These are phyloP conservation scores for Lachnellula subtilissima DNA, from an alignment of 2,329 filamentous ascomycete genomes.

Conservation along the genomic window DNA sequence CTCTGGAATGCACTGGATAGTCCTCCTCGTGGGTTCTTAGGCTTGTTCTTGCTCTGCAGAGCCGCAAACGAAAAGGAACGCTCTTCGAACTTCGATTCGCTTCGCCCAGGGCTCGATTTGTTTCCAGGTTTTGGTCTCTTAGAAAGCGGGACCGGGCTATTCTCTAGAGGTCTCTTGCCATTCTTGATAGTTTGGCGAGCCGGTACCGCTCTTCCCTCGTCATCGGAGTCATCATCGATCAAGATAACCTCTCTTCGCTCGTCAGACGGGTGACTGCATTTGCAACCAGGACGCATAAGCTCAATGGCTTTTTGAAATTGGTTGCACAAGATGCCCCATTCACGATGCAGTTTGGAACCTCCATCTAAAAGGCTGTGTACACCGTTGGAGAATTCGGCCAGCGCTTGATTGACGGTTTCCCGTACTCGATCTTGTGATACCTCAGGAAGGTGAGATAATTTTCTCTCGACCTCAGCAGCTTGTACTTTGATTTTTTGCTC, in stretches of 20 bases:
- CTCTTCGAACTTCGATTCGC: too few relatives aligned
- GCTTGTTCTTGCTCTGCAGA: not conserved
- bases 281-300: constrained; percentile 26
- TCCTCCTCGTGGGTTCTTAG: not conserved
- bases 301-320: constrained; percentile 33
- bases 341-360: constrained; percentile 44
- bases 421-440: constrained; percentile 60
- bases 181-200: too few relatives aligned
- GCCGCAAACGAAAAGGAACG: not conserved
- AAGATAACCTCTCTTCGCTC: not conserved
- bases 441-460: constrained; percentile 59
- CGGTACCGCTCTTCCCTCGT: not conserved
- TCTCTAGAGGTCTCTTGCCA: too few relatives aligned
- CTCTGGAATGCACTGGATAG: not conserved
- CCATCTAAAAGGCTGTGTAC: constrained; percentile 52
- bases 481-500: constrained; percentile 29
- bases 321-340: constrained; percentile 31
- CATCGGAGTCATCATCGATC: constrained; percentile 10
- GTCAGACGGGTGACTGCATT: constrained; percentile 1
- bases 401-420: constrained; percentile 54
- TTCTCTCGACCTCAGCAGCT: constrained; percentile 46
- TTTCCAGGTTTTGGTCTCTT: too few relatives aligned
- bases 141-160: too few relatives aligned
- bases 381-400: constrained; percentile 51
- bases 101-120: too few relatives aligned